Base-by-base conservation (phyloP, 148 eudicot genomes). In the Rhododendron henanense region DNA sequence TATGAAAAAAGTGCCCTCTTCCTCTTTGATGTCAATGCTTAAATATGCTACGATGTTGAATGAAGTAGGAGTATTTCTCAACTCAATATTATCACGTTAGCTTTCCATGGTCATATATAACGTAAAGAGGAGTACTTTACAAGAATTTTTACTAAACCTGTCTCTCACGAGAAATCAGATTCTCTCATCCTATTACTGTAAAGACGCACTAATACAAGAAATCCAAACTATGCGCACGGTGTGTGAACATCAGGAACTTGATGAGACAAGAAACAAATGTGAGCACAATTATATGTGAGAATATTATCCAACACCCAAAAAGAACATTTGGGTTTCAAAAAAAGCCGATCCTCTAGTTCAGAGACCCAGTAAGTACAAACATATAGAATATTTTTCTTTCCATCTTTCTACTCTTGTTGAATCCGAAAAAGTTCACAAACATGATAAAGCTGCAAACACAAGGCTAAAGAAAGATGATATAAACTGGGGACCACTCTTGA, bases 21-120 rank as follows among this genome's bases (percentile, higher is more conserved):
- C 61, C 82, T 79, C 82, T 79, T 79, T 50, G 80, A 44, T 3
- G 11, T 44, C 14, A 77, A 77, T 44, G 31, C 80, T 77, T n/a
- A 77, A 77, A 6, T 9, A 44, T 1, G 79, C 48, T 41, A 76
- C 1, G 3, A 39, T 47, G 25, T 76, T 6, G 6, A 39, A 19
- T 4, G n/a, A 41, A 77, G 53, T 77, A 77, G 79, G 45, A 75
- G 45, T 53, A 75, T 75, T 41, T 77, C 48, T 77, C 80, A 4
- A 39, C 48, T 21, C 23, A 77, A n/a, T 8, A 21, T 21, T 9
- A 48, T n/a, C 21, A 31, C 1, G 9, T 25, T 53, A 79, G 61
- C 39, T 47, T 79, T 14, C 82, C 35, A 19, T n/a, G 61, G 35
- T 35, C 48, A 25, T 75, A 18, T 15, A 37, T 75, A 16, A 37